phyloP scores from a whole-genome alignment of 139 green algal species.

The Ulvella scutata region DNA sequence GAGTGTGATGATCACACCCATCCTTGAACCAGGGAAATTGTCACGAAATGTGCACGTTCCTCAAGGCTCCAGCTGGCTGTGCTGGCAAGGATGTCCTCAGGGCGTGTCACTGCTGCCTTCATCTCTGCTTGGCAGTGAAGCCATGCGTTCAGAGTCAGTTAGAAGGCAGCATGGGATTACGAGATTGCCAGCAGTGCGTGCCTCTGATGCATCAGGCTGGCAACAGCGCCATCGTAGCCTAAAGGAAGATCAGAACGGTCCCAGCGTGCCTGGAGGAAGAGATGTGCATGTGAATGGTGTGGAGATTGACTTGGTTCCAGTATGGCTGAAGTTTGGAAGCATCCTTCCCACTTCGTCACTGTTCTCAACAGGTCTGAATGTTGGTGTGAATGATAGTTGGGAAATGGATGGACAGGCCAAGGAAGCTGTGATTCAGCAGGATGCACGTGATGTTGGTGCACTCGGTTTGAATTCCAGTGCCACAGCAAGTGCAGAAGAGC shows the following conservation, averaged over 20 bases:
- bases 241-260: neutral
- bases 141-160: too few species aligned
- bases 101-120: neutral
- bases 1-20: slow-evolving; percentile 35
- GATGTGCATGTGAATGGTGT: neutral
- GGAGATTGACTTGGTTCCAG: neutral
- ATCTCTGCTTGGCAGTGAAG: neutral
- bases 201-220: neutral
- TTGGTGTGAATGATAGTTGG: too few species aligned
- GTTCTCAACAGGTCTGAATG: too few species aligned
- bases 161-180: too few species aligned
- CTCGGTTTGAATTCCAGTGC: too few species aligned
- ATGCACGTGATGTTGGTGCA: too few species aligned
- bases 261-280: neutral
- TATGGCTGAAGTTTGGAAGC: neutral
- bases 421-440: too few species aligned
- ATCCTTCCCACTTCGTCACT: too few species aligned
- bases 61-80: neutral
- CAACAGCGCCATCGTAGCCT: neutral
- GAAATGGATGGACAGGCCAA: too few species aligned
- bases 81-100: neutral
- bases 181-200: too few species aligned
- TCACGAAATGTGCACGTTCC: neutral
- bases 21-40: slow-evolving; percentile 14
- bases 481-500: too few species aligned